Conservation (phyloP, 169 alveolate genomes). For the Cryptosporidium ubiquitum region DNA sequence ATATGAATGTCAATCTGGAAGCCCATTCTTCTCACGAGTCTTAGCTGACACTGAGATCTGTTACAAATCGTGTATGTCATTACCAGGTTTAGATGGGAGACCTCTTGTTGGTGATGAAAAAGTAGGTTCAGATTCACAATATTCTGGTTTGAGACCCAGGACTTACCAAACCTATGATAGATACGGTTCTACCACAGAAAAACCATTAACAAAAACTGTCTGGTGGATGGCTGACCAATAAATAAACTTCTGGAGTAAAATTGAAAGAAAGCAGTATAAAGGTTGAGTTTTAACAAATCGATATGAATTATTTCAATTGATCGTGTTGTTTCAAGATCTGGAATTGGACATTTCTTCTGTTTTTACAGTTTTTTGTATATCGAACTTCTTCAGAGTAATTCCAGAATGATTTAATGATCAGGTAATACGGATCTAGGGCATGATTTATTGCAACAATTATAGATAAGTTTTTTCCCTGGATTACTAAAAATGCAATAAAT, state of each 20-base stretch:
- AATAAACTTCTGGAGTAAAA: background rate
- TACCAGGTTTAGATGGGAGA: background rate
- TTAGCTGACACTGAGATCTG: conserved; percentile 23
- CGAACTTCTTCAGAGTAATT: background rate
- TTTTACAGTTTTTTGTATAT: background rate
- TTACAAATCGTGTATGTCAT: conserved; percentile 42
- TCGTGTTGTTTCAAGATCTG: background rate
- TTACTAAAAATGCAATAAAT: background rate
- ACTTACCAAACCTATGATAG: conserved; percentile 18
- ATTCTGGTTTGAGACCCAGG: background rate
- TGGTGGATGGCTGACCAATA: conserved; percentile 51
- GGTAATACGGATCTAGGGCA: background rate
- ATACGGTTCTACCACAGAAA: conserved; percentile 21
- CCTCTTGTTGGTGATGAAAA: background rate
- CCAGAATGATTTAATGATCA: background rate
- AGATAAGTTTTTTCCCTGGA: background rate
- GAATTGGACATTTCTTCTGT: background rate
- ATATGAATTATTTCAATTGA: background rate
- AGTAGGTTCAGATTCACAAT: background rate
- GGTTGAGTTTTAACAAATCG: background rate
- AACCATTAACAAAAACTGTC: background rate
- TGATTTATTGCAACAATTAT: conserved; percentile 2
- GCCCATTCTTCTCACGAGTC: conserved; percentile 30
- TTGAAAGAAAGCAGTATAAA: background rate
- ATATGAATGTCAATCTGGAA: conserved; percentile 23